Evolutionary conservation across 371 early-diverging fungal species (phyloP), one percentile per base, ranked within the genome.

Genomic region (Circinella minor): DNA sequence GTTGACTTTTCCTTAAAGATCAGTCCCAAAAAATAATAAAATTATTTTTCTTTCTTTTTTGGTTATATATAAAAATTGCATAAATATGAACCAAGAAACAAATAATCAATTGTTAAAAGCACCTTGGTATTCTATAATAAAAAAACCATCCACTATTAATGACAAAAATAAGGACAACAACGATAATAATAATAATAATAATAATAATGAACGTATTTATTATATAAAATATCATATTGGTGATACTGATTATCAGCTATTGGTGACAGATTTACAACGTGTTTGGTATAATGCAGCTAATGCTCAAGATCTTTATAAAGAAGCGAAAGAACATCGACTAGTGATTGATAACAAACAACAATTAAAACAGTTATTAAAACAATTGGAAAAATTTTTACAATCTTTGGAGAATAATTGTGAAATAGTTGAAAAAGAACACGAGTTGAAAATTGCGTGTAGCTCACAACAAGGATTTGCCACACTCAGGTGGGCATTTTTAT

Each of bases 1-100:
- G 92, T 98, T 47, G 99, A 98, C 81, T 98, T 95, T 79, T 97
- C 98, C 1, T 88, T 98, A 62, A 98, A 98, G 81, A 90, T 94
- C 49, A 82, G 81, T 27, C 69, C 60, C 20, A 57, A 39, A 55
- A 61, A 63, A 5, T 51, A 51, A 63, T 27, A 57, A 57, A 34
- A 4, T 57, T 57, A 10, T 27, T 18, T 18, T 57, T 57, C 27
- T 18, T 51, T n/a, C 15, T 51, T 51, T 51, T n/a, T 7, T 51
- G 14, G 51, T 51, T 51, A 27, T 51, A 15, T 3, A 3, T 43
- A 43, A n/a, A n/a, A n/a, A n/a, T n/a, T n/a, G n/a, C 3, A 9
- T 43, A 11, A 57, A 57, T 34, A 57, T 63, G 49, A 54, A 65
- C 17, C 18, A 46, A 18, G 43, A 27, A 15, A 34, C 65, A n/a